These are phyloP conservation scores for Sphaceloma murrayae DNA, from an alignment of 2,329 filamentous ascomycete species.

Conservation along the genomic window DNA sequence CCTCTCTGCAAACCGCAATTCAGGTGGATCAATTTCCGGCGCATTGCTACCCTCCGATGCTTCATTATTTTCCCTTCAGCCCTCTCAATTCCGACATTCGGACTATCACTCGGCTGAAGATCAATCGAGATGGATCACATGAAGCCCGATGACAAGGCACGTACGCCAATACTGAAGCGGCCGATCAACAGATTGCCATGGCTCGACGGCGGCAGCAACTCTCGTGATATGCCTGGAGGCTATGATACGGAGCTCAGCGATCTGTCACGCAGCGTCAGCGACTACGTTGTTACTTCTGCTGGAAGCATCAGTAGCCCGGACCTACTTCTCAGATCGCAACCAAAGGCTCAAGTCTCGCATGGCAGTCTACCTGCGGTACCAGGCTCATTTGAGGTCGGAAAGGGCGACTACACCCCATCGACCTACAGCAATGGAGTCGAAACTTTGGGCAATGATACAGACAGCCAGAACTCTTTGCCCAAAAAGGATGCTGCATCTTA, in stretches of 20 bases:
- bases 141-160: not conserved
- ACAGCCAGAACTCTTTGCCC: conserved; percentile 16
- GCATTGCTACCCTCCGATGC: too few relatives aligned
- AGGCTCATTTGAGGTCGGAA: conserved; percentile 2
- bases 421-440: conserved; percentile 17
- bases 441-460: conserved; percentile 2
- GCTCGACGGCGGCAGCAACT: conserved; percentile 15
- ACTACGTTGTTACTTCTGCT: not conserved
- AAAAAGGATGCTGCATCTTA: conserved; percentile 22
- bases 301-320: not conserved
- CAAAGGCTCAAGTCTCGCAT: not conserved
- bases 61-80: too few relatives aligned
- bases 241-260: conserved; percentile 12
- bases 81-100: too few relatives aligned
- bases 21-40: too few relatives aligned
- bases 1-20: not conserved
- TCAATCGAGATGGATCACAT: not conserved
- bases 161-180: not conserved
- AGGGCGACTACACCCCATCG: conserved; percentile 17
- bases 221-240: conserved; percentile 13
- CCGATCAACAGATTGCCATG: conserved; percentile 14
- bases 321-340: not conserved
- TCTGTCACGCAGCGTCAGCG: not conserved
- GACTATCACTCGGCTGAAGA: too few relatives aligned
- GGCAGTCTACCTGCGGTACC: conserved; percentile 3